A percentile compares a stretch with the other conserved stretches of the same genome.
Conservation (phyloP, 306 rosid genomes). For the Prunus davidiana region DNA sequence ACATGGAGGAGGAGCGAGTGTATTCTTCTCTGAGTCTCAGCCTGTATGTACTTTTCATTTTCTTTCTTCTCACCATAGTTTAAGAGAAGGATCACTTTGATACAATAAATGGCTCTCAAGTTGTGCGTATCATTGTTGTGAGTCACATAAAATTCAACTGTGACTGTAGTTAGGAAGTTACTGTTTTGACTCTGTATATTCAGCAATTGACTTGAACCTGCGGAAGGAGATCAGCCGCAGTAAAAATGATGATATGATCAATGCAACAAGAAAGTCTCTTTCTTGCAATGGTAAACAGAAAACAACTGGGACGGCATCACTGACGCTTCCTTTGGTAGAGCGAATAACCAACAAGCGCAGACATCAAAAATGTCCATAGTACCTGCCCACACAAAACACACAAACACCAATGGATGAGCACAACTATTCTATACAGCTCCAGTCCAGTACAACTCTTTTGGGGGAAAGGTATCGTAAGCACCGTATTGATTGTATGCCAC, state of each 20-base stretch:
- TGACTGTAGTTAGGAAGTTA: background rate
- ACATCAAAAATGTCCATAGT: constrained; percentile 92
- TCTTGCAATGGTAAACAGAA: background rate
- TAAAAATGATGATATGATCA: background rate
- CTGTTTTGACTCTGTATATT: background rate
- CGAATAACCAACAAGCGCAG: constrained; percentile 93
- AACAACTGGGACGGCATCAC: constrained; percentile 18
- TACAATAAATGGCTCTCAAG: background rate
- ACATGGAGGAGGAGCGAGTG: background rate
- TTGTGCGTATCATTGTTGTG: background rate
- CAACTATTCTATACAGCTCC: background rate
- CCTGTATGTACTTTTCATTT: constrained; percentile 16
- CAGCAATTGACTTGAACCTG: background rate
- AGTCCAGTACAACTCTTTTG: background rate
- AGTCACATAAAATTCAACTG: background rate
- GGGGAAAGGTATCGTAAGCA: constrained; percentile 17
- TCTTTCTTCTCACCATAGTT: background rate
- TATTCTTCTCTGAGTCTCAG: background rate
- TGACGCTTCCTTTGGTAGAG: constrained; percentile 82
- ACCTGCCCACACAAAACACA: constrained; percentile 46
- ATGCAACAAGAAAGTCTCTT: background rate
- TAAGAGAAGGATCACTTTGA: background rate
- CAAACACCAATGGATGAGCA: background rate
- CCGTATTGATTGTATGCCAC: constrained; percentile 95
- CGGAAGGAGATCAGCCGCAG: background rate